These are phyloP conservation scores for Pisolithus sp. DNA, from an alignment of 768 basidiomycete genomes.

Conservation along the genomic window DNA sequence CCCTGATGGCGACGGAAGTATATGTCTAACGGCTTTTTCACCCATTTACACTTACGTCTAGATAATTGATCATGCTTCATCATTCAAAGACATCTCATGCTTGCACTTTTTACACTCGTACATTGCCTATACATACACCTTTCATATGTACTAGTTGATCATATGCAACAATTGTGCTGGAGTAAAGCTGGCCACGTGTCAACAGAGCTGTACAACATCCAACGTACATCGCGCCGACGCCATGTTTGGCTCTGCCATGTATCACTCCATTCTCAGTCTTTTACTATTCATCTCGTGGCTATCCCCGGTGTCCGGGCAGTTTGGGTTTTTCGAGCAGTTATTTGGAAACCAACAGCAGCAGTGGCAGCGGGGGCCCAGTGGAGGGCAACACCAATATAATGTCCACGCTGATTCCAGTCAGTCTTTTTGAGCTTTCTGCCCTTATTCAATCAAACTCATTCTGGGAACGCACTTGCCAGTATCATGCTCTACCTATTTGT, in stretches of 20 bases:
- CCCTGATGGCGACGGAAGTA: neutral
- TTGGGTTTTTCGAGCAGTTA: conserved; percentile 75
- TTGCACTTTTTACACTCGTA: neutral
- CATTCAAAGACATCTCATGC: neutral
- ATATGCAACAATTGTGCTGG: neutral
- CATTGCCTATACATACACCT: neutral
- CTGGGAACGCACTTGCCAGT: conserved; percentile 35
- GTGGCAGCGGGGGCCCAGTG: conserved; percentile 36
- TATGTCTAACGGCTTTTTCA: neutral
- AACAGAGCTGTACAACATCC: neutral
- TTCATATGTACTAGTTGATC: neutral
- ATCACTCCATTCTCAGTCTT: neutral
- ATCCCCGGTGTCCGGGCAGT: conserved; percentile 51
- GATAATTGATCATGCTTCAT: neutral
- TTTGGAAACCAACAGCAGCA: conserved; percentile 55
- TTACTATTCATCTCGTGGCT: conserved; percentile 17
- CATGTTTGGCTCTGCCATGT: conserved; percentile 8
- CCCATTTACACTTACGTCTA: neutral
- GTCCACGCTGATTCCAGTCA: conserved; percentile 60
- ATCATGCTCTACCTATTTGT: conserved; percentile 67
- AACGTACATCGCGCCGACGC: neutral
- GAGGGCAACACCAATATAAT: conserved; percentile 56
- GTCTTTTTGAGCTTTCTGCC: conserved; percentile 12
- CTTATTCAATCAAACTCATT: neutral
- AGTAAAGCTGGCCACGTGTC: neutral